These are phyloP conservation scores for Cynanchum wilfordii DNA, from an alignment of 257 asterid species.

Conservation along the genomic window DNA sequence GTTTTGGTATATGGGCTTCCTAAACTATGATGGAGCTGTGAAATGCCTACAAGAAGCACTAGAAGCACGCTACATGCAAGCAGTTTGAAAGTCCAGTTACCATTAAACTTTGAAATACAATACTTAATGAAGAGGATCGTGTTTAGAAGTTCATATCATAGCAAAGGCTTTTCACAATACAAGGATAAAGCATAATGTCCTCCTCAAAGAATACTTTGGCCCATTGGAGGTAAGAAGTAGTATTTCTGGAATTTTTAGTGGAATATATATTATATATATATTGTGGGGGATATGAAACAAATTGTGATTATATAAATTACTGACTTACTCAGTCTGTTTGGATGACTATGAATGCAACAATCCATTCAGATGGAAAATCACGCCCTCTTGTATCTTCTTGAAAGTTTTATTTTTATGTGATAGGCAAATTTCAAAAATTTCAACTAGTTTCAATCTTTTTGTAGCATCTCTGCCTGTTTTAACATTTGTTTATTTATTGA, in stretches of 20 bases:
- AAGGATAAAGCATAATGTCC: neutral
- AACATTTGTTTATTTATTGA: too few relatives aligned
- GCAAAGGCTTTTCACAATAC: neutral
- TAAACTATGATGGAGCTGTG: slow-evolving; percentile 76
- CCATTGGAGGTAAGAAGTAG: slow-evolving; percentile 1
- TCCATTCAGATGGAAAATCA: neutral
- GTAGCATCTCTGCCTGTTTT: neutral
- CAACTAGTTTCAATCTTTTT: neutral
- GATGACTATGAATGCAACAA: neutral
- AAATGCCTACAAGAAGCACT: slow-evolving; percentile 48
- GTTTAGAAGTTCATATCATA: neutral
- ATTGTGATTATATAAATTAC: neutral
- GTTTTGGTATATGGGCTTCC: slow-evolving; percentile 97
- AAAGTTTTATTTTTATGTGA: neutral
- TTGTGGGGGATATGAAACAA: neutral
- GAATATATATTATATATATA: neutral
- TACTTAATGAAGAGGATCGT: slow-evolving; percentile 2
- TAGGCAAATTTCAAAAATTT: neutral
- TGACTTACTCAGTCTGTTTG: too few relatives aligned
- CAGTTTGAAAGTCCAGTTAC: slow-evolving; percentile 15
- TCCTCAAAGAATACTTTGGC: neutral
- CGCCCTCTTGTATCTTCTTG: neutral
- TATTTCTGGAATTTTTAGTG: neutral
- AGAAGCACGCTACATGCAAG: slow-evolving; percentile 11
- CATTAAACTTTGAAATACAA: neutral